Base-by-base conservation (phyloP, 148 eudicot species). In the Agrostemma githago region DNA sequence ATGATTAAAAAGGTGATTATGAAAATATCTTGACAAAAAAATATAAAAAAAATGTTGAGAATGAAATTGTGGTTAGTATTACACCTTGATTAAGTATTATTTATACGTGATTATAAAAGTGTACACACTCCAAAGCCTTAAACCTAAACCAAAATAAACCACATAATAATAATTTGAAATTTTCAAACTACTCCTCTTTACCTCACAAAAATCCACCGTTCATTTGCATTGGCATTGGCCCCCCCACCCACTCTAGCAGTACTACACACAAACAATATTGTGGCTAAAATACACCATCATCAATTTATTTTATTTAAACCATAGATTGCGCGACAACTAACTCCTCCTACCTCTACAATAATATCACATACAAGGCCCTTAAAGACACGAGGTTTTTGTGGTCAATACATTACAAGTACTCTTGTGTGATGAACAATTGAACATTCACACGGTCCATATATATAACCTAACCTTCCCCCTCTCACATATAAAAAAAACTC, bases 371-470 rank as follows among this genome's bases (percentile, higher is more conserved):
- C 41, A 70, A 66, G 70, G 76, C 74, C 63, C 63, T 41, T 54
- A 79, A 56, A 70, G 7, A 5, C 74, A 79, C 79, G 62, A 80
- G 72, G 64, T 80, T 43, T 80, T 46, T 76, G 82, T 80, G 82
- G 82, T 19, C 79, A 66, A 63, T 9, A 37, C 0, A 41, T 4
- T 2, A 21, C 67, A 4, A 16, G 21, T 16, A 26, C 34, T 26
- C 34, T 26, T 26, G 34, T 26, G 34, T 26, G 34, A 26, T 26
- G 20, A 51, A 51, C 57, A 26, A 12, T 26, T 26, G 37, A 16
- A 14, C 73, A 4, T 8, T 10, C 4, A 11, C 3, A 8, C 21
- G 43, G 11, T 20, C 72, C 40, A 0, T 26, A 37, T 16, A 63
- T 16, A 63, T 6, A 53, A 44, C 26, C 9, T 54, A 5, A 16